Percentiles rank a stretch among this genome's conserved stretches.
phyloP scores from a whole-genome alignment of 208 protist species.

The Trypanosoma rangeli region DNA sequence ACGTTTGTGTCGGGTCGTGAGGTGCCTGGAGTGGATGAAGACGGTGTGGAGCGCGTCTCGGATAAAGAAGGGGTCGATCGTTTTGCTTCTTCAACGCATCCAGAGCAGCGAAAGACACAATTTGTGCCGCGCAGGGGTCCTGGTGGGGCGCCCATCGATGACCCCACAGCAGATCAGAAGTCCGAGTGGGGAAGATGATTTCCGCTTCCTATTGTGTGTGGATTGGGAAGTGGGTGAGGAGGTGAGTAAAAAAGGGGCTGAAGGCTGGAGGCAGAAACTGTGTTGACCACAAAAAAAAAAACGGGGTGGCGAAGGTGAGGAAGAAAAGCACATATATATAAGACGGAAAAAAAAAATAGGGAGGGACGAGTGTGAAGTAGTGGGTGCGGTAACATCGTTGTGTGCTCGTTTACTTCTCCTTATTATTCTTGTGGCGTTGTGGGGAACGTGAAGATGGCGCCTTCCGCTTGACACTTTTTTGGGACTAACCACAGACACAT shows the following conservation, averaged over 20 bases:
- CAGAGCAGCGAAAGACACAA: slow-evolving; percentile 78
- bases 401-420: background rate
- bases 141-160: slow-evolving; percentile 54
- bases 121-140: slow-evolving; percentile 50
- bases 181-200: slow-evolving; percentile 56
- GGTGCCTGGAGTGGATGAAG: slow-evolving; percentile 38
- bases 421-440: background rate
- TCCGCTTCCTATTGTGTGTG: background rate
- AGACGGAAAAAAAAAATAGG: too few relatives aligned
- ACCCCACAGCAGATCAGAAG: slow-evolving; percentile 61
- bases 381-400: background rate
- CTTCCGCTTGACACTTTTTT: background rate
- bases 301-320: too few relatives aligned
- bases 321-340: too few relatives aligned
- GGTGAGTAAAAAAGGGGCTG: too few relatives aligned
- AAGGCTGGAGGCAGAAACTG: too few relatives aligned
- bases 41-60: slow-evolving; percentile 48
- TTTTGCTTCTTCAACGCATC: slow-evolving; percentile 83
- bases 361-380: too few relatives aligned
- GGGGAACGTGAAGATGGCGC: background rate
- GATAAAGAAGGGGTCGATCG: slow-evolving; percentile 60
- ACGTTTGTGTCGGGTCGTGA: slow-evolving; percentile 35
- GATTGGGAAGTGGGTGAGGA: too few relatives aligned
- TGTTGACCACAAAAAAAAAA: too few relatives aligned
- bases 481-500: background rate